phyloP scores from a whole-genome alignment of 1,139 yeast species.

The Lizanozyma gosingica region DNA sequence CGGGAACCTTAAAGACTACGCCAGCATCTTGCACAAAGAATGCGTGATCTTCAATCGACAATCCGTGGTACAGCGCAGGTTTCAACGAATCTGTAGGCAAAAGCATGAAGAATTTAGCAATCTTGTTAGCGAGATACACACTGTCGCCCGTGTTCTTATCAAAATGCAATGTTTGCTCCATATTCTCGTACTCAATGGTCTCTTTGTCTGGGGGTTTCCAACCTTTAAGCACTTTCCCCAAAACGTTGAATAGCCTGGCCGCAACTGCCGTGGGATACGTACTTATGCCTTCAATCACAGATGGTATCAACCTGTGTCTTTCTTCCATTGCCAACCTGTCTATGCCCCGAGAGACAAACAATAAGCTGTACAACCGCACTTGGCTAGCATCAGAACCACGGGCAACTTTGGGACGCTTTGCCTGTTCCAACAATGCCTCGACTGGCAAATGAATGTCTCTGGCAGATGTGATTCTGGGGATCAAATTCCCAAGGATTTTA shows the following conservation, averaged over 20 bases:
- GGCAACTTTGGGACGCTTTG: constrained; percentile 42
- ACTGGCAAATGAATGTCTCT: constrained; percentile 51
- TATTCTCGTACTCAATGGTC: constrained; percentile 29
- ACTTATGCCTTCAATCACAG: constrained; percentile 39
- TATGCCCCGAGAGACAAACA: constrained; percentile 60
- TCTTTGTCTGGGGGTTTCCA: constrained; percentile 47
- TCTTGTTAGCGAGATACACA: constrained; percentile 32
- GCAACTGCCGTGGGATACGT: constrained; percentile 26
- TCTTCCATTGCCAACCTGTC: constrained; percentile 37
- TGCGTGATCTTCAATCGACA: constrained; percentile 43
- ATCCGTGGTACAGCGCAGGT: constrained; percentile 47
- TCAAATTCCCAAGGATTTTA: constrained; percentile 55
- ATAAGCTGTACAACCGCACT: constrained; percentile 56
- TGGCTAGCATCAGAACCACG: constrained; percentile 35
- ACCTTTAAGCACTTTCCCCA: constrained; percentile 43
- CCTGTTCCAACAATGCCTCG: constrained; percentile 53
- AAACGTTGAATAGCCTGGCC: constrained; percentile 54
- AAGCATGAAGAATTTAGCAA: constrained; percentile 50
- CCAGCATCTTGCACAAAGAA: constrained; percentile 68
- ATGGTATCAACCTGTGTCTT: constrained; percentile 34
- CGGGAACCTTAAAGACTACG: constrained; percentile 39
- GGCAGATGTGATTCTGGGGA: constrained; percentile 60
- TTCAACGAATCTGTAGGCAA: constrained; percentile 10
- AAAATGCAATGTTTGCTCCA: constrained; percentile 21
- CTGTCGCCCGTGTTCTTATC: constrained; percentile 26